phyloP scores from a whole-genome alignment of 2,329 filamentous ascomycete genomes.

The Arthrobotrys megalospora region DNA sequence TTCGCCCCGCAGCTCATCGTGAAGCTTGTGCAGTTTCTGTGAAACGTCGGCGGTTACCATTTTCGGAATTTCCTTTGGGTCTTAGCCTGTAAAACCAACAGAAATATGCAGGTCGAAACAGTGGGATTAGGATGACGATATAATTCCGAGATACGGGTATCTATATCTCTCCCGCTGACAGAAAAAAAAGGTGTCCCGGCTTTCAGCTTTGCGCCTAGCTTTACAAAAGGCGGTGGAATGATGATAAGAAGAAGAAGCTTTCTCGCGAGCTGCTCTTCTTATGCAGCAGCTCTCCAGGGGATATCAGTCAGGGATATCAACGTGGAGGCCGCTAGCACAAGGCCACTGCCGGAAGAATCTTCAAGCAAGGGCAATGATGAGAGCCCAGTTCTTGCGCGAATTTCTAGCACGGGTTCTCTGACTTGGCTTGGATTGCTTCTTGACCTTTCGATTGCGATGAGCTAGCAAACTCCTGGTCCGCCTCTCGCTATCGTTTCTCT shows the following conservation, averaged over 20 bases:
- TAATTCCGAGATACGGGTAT: conserved; percentile 3
- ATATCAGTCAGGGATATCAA: conserved; percentile 42
- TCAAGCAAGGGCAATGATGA: conserved; percentile 30
- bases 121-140: conserved; percentile 10
- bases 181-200: not conserved
- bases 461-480: not conserved
- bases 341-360: conserved; percentile 19
- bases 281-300: conserved; percentile 29
- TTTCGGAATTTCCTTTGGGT: conserved; percentile 26
- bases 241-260: conserved; percentile 6
- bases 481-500: not conserved
- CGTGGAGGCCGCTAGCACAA: conserved; percentile 16
- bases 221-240: conserved; percentile 5
- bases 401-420: conserved; percentile 35
- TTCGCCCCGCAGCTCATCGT: conserved; percentile 73
- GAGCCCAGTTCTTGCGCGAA: conserved; percentile 46
- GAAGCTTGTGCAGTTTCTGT: conserved; percentile 46
- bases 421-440: conserved; percentile 10
- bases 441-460: not conserved
- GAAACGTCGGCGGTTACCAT: conserved; percentile 43
- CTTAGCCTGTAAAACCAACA: conserved; percentile 32
- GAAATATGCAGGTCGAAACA: conserved; percentile 9
- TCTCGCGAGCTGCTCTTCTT: conserved; percentile 11
- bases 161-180: not conserved
- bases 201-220: not conserved